Evolutionary conservation across 2,329 filamentous ascomycete species (phyloP), one percentile per base, ranked within the genome.

Genomic region (Penicillium sp.): DNA sequence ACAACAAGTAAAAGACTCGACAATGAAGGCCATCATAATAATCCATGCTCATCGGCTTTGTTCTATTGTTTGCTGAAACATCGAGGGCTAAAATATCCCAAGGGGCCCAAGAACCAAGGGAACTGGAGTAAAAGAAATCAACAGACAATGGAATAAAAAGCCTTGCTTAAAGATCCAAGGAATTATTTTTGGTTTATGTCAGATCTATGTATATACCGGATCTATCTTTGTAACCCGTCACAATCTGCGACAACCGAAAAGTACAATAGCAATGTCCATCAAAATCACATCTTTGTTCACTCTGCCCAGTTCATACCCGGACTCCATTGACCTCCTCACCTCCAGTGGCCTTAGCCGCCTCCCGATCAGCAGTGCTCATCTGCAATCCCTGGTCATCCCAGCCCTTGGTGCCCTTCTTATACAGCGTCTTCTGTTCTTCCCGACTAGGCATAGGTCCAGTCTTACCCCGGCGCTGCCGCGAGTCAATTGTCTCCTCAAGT

Each of bases 351-450:
- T 74, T 74, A 15, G 68, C 65, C 0, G 66, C 55, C 50, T 75
- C 68, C 19, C 72, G 66, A 52, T 75, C 72, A 23, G 68, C 72
- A 29, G 62, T 67, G 55, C 71, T 75, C 44, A 72, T 68, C 60
- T 75, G 72, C 56, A 77, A 60, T 0, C 75, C 75, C 55, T 76
- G 75, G 40, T 75, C 72, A 60, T 77, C 72, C 77, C 77, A 79
- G 9, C 72, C 73, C 47, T 75, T 70, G 33, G 74, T 71, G 29
- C 74, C 75, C 41, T 68, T 59, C 56, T 71, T 67, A 65, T 76
- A 79, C 39, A 77, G 65, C 8, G 61, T 56, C 57, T 68, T 72
- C 63, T 79, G 76, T 60, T 72, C 58, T 34, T 74, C 69, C 15
- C 75, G 72, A 19, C 67, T 67, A 2, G 68, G 64, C 53, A 64